These are phyloP conservation scores for Irpex sp. DNA, from an alignment of 1,284 basidiomycete genomes.

Conservation along the genomic window DNA sequence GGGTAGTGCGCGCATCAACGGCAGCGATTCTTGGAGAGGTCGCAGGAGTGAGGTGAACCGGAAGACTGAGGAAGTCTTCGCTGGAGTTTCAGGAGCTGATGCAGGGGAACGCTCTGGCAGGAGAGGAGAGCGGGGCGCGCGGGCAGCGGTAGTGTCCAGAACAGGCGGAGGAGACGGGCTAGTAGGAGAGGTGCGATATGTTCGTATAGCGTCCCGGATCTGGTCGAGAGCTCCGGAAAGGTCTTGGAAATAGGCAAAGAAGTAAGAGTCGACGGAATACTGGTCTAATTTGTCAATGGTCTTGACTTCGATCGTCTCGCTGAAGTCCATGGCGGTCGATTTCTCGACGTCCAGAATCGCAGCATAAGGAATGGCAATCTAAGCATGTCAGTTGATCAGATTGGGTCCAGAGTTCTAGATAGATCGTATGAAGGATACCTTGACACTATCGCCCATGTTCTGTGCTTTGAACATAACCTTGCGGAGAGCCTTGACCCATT, in stretches of 20 bases:
- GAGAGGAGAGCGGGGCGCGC: constrained; percentile 24
- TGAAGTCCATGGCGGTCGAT: constrained; percentile 88
- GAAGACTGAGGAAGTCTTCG: constrained; percentile 38
- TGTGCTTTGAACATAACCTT: constrained; percentile 94
- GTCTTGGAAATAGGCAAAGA: constrained; percentile 89
- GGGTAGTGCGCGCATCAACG: constrained; percentile 28
- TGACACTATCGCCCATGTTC: constrained; percentile 93
- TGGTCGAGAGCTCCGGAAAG: constrained; percentile 71
- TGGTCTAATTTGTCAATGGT: constrained; percentile 82
- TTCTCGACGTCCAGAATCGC: constrained; percentile 86
- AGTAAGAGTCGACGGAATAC: constrained; percentile 84
- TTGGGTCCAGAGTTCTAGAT: background rate
- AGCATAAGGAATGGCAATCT: constrained; percentile 94
- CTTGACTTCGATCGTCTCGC: constrained; percentile 91
- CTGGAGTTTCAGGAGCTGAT: constrained; percentile 35
- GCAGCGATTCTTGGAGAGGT: constrained; percentile 56
- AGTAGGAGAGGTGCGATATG: constrained; percentile 44
- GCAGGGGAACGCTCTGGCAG: background rate
- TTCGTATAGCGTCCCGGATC: constrained; percentile 71
- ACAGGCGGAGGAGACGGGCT: constrained; percentile 40
- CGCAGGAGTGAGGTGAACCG: constrained; percentile 58
- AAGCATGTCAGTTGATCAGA: background rate
- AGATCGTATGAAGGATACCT: constrained; percentile 43
- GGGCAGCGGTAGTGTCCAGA: constrained; percentile 64
- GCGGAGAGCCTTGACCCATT: constrained; percentile 92